A percentile compares a stretch with the other conserved stretches of the same genome.
phyloP scores from a whole-genome alignment of 805 yeast genomes.

The Saturnispora sanitii region DNA sequence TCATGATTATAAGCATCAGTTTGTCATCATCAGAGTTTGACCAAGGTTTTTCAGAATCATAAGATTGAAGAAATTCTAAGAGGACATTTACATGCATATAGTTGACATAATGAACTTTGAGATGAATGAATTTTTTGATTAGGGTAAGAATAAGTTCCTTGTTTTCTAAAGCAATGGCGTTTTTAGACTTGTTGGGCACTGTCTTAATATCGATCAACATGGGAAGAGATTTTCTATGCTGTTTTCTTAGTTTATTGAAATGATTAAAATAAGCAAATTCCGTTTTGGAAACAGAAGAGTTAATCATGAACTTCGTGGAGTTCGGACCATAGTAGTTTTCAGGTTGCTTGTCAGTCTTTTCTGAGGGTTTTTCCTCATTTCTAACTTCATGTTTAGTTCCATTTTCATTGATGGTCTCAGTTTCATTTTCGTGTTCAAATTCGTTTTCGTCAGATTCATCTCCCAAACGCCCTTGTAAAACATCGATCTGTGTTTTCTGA shows the following conservation, averaged over 20 bases:
- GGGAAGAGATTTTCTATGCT: constrained; percentile 25
- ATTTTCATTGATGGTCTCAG: constrained; percentile 4
- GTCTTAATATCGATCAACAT: constrained; percentile 9
- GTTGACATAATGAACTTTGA: constrained; percentile 31
- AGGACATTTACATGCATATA: constrained; percentile 30
- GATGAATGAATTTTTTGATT: constrained; percentile 34
- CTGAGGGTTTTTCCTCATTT: not conserved
- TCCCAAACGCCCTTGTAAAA: too few relatives aligned
- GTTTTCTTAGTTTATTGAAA: constrained; percentile 23
- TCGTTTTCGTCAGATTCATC: not conserved
- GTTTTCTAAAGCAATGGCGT: constrained; percentile 22
- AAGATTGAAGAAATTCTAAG: constrained; percentile 30
- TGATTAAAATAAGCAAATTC: constrained; percentile 22
- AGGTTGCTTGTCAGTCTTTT: constrained; percentile 16
- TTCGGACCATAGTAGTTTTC: constrained; percentile 44
- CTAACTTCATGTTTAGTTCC: constrained; percentile 11
- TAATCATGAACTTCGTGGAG: constrained; percentile 39
- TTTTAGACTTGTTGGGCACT: constrained; percentile 5
- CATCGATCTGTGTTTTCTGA: constrained; percentile 11
- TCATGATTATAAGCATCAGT: constrained; percentile 35
- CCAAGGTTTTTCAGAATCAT: constrained; percentile 31
- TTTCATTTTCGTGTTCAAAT: not conserved
- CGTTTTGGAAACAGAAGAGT: constrained; percentile 23
- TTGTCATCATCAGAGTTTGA: constrained; percentile 35
- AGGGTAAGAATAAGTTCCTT: constrained; percentile 26